Evolutionary conservation across 805 yeast species (phyloP), one percentile per base, ranked within the genome.

Genomic region (Metschnikowia cerradonensis): DNA sequence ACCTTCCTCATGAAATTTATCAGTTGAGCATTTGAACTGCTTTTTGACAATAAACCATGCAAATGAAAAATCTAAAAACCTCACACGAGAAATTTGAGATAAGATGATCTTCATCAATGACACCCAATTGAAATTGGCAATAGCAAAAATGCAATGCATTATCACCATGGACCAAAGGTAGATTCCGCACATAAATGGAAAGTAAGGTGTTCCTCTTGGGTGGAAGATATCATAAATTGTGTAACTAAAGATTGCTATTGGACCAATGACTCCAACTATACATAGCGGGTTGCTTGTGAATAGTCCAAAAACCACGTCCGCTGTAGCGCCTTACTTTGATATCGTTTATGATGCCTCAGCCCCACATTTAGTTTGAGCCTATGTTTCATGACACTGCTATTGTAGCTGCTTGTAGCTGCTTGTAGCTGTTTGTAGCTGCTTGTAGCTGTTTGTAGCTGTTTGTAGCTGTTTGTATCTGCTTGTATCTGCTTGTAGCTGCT

Each of bases 171-270:
- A 78, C 99, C 99, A 92, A 5, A 94, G 73, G 60, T 90, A 88
- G 32, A 92, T 74, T 98, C 98, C 94, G 64, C 92, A 85, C 96
- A 94, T 91, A 66, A 92, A 92, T 15, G 91, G 90, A 68, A 92
- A 90, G 64, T 80, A 90, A 7, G 78, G 76, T 0, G 78, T 71
- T 7, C 76, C 77, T 52, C 77, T 63, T 0, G 88, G 84, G 19
- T 64, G 68, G 35, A 88, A 76, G 45, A 88, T 76, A 52, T 85
- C 86, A 63, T 84, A 88, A 0, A 94, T 91, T 0, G 98, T 94
- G 60, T 90, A 90, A 62, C 88, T 88, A 76, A 94, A 92, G 53
- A 92, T 91, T 1, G 96, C 72, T 14, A 94, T 85, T 0, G 99
- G 99, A 0, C 98, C 99, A 0, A 98, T 94, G 4, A 92, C 97